Evolutionary conservation across 169 alveolate species (phyloP).

Genomic region (Cryptosporidium sp.): DNA sequence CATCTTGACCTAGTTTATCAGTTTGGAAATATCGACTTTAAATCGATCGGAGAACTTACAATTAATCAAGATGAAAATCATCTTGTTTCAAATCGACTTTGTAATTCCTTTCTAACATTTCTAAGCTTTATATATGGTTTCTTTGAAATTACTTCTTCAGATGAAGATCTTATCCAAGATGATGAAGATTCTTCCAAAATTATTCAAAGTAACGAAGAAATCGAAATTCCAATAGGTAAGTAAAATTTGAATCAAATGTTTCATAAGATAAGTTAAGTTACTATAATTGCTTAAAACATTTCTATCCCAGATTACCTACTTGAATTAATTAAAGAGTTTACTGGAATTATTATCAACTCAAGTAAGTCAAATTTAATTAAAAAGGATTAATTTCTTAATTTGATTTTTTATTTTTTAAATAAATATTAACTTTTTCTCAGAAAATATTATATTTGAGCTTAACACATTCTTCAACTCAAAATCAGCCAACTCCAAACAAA

Average conservation of each 20-base stretch:
- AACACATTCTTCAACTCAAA: constrained; percentile 11
- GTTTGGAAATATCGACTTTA: constrained; percentile 27
- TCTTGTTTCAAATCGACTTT: constrained; percentile 15
- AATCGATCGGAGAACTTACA: constrained; percentile 55
- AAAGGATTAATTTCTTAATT: background rate
- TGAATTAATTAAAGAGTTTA: constrained; percentile 41
- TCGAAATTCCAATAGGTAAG: constrained; percentile 57
- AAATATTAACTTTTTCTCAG: background rate
- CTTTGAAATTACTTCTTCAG: constrained; percentile 28
- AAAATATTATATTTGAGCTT: constrained; percentile 8
- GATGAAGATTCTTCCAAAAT: background rate
- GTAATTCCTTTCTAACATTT: constrained; percentile 39
- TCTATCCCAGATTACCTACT: constrained; percentile 28
- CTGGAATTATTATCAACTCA: background rate
- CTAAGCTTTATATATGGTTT: constrained; percentile 51
- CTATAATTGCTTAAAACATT: too few species aligned
- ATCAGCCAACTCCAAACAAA: background rate
- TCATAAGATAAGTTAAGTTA: background rate
- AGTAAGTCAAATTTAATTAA: constrained; percentile 32
- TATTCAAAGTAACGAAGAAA: constrained; percentile 11
- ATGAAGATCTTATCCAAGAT: constrained; percentile 3
- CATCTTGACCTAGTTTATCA: constrained; percentile 33
- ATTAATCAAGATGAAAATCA: background rate
- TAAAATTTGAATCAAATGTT: background rate
- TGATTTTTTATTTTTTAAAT: too few species aligned